Base-by-base conservation (phyloP, 2,329 filamentous ascomycete genomes). In the Ophiosphaerella korrae region DNA sequence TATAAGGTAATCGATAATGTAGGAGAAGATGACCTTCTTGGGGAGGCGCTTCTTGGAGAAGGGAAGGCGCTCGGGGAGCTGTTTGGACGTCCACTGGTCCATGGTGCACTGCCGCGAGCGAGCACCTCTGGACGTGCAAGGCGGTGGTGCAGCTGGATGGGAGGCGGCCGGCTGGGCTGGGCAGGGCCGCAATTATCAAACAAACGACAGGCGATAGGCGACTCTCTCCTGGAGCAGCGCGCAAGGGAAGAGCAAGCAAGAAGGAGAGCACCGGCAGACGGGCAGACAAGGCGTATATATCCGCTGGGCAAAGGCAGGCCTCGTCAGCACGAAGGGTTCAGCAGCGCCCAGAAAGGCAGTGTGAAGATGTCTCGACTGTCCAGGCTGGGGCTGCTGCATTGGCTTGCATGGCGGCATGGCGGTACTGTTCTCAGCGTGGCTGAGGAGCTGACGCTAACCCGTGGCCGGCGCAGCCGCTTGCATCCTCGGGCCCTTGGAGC, bases 1-100 rank as follows among this genome's bases (percentile, higher is more conserved):
- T 47, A 84, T 82, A 45, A 82, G 75, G 75, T 84, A 85, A 75
- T 85, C 82, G 56, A 79, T 70, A 53, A 84, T 77, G 64, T 63
- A 83, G 80, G 80, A 82, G 60, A 82, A 75, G 43, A 83, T 72
- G 54, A 82, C 74, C 52, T 75, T 78, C 61, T 78, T 76, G 41
- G 75, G 73, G 39, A 83, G 72, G 31, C 75, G 75, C 64, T 79
- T 79, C 70, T 81, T 82, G 16, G 79, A 81, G 70, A 83, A 82
- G 37, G 79, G 79, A 57, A 82, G 71, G 62, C 80, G 80, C 65
- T 74, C 70, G 35, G 71, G 71, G 58, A 72, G 70, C 65, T 73
- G 67, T 42, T 68, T 68, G 44, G 63, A 64, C 35, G 59, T 67
- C 69, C 68, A 73, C 32, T 67, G 55, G 53, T 73, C 67, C 70